phyloP scores from a whole-genome alignment of 345 rosid species.

The Acer campestre region DNA sequence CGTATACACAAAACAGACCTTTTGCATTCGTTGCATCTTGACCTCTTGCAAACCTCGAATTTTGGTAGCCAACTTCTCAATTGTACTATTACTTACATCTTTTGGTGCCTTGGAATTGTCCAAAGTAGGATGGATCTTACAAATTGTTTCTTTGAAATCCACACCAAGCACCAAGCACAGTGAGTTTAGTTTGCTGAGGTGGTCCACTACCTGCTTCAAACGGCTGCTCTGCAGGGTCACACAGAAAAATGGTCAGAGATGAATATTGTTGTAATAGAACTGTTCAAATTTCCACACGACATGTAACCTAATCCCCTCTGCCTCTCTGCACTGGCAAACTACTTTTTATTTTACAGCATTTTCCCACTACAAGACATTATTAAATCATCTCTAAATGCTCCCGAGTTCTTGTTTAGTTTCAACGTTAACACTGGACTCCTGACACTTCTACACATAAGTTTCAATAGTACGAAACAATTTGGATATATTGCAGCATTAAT shows the following conservation, averaged over 20 bases:
- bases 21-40: slow-evolving; percentile 60
- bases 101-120: slow-evolving; percentile 38
- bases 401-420: neutral
- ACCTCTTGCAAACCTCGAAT: slow-evolving; percentile 45
- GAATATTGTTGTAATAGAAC: neutral
- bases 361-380: neutral
- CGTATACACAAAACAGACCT: slow-evolving; percentile 38
- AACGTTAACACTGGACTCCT: neutral
- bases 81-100: slow-evolving; percentile 47
- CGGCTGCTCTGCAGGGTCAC: slow-evolving; percentile 44
- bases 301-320: neutral
- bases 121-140: slow-evolving; percentile 50
- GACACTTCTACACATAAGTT: neutral
- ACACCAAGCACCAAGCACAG: slow-evolving; percentile 65
- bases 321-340: neutral
- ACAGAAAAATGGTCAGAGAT: neutral
- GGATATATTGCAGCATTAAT: neutral
- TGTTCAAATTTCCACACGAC: neutral
- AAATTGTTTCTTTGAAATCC: slow-evolving; percentile 44
- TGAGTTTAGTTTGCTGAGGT: slow-evolving; percentile 41
- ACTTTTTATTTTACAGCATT: neutral
- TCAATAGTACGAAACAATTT: neutral
- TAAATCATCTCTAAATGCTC: neutral
- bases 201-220: slow-evolving; percentile 44
- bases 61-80: slow-evolving; percentile 49